These are phyloP conservation scores for Benincasa hispida DNA, from an alignment of 306 rosid genomes.

Conservation along the genomic window DNA sequence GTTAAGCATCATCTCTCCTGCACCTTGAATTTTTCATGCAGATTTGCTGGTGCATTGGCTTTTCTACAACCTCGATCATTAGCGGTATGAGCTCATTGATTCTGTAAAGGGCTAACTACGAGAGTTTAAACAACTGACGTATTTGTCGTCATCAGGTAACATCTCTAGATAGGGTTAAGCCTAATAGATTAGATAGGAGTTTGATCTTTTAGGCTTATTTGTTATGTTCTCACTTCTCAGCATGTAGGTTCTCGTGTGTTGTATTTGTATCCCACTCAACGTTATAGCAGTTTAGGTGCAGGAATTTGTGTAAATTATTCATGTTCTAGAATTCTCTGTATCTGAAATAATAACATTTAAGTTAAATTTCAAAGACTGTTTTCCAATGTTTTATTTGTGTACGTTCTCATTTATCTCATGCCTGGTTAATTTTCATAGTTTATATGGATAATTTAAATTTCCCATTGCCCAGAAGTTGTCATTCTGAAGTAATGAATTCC, in stretches of 20 bases:
- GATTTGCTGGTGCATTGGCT: background rate
- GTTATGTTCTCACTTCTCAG: constrained; percentile 4
- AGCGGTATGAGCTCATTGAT: background rate
- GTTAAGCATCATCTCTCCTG: background rate
- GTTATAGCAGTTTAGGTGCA: background rate
- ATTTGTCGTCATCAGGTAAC: background rate
- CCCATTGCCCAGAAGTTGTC: background rate
- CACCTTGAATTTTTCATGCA: background rate
- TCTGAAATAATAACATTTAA: background rate
- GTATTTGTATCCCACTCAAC: background rate
- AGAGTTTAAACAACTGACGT: background rate
- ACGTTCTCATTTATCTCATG: background rate
- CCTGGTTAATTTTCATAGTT: background rate
- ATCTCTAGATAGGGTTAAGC: background rate
- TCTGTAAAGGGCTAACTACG: constrained; percentile 2
- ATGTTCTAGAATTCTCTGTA: constrained; percentile 1
- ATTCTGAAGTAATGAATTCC: background rate
- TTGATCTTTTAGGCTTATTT: background rate
- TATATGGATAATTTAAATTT: background rate
- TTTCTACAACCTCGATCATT: background rate
- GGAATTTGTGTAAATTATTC: constrained; percentile 2
- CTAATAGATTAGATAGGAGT: background rate
- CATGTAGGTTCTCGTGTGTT: constrained; percentile 2
- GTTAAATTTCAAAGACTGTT: background rate
- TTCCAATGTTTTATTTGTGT: background rate